phyloP scores from a whole-genome alignment of 2,329 filamentous ascomycete genomes.

The Arthroderma sp. region DNA sequence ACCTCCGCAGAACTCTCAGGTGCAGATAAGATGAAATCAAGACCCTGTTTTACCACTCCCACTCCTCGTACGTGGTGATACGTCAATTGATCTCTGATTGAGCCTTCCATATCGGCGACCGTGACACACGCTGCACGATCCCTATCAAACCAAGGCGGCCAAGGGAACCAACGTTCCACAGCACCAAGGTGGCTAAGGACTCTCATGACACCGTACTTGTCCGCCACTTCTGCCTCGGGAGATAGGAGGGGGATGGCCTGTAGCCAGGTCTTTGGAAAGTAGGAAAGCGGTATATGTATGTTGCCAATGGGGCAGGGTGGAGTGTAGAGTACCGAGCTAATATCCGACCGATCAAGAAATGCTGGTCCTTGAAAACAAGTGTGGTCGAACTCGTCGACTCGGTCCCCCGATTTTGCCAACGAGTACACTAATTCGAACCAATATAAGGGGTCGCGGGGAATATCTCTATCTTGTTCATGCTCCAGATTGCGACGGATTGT shows the following conservation, averaged over 20 bases:
- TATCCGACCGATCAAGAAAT: conserved; percentile 7
- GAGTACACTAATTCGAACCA: conserved; percentile 7
- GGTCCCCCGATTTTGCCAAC: conserved; percentile 4
- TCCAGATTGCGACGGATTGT: conserved; percentile 1
- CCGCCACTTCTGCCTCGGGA: conserved; percentile 4
- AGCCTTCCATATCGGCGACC: conserved; percentile 2
- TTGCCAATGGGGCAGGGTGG: conserved; percentile 5
- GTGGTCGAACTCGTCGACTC: conserved; percentile 5
- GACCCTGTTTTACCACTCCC: conserved; percentile 5
- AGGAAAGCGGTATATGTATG: conserved; percentile 5
- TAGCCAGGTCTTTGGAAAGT: conserved; percentile 4
- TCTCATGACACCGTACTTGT: conserved; percentile 7
- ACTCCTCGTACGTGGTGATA: conserved; percentile 3
- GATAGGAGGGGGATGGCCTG: conserved; percentile 6
- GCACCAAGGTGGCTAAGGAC: conserved; percentile 7
- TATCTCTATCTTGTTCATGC: conserved; percentile 3
- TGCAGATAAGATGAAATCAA: conserved; percentile 4
- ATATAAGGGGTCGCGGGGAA: conserved; percentile 4
- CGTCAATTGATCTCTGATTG: conserved; percentile 1
- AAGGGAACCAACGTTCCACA: conserved; percentile 7
- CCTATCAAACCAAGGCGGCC: conserved; percentile 7
- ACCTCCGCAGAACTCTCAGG: conserved; percentile 1
- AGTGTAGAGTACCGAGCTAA: conserved; percentile 5
- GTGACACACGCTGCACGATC: conserved; percentile 7
- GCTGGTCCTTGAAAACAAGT: conserved; percentile 5